Evolutionary conservation across 768 basidiomycete species (phyloP), one percentile per base, ranked within the genome.

Genomic region (Hypholoma fasciculare): DNA sequence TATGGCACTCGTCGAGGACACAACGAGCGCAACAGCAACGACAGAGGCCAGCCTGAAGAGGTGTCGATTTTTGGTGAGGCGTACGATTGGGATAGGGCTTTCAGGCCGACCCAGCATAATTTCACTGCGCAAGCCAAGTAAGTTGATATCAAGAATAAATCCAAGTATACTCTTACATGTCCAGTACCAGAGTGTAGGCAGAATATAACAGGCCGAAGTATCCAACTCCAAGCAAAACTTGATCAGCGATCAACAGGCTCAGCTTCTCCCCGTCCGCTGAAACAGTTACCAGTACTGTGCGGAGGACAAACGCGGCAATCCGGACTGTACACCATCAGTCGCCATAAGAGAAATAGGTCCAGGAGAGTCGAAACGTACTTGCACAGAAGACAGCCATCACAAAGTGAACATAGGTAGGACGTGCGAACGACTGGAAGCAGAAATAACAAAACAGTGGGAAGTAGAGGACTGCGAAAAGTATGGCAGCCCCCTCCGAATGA

Each of bases 131-230:
- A n/a, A 27, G 17, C 14, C 17, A 30, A 49, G 34, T 20, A 19
- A 37, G 37, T 7, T n/a, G 26, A 17, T 40, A 49, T 17, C 34
- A 23, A 30, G 23, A 9, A 42, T 36, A 36, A 14, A 23, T 38
- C 30, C 14, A 19, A 14, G n/a, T 11, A 27, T n/a, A 8, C 19
- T n/a, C 67, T 17, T 52, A 81, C 80, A 77, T 65, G 52, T 81
- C 78, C 13, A 78, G 60, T 4, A 78, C 75, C 7, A 81, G 71
- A 0, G 69, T 76, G 54, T 78, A 80, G 0, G 75, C 69, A 1
- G 77, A 75, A 51, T 74, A 77, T 7, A 82, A 61, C 4, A 82
- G 61, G 17, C 74, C 76, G 39, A 78, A 75, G 61, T 77, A 81
- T 8, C 80, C 80, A 13, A 77, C 71, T 0, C 75, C 70, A 26